Percentiles rank a stretch among this genome's conserved stretches.
phyloP scores from a whole-genome alignment of 257 asterid genomes.

The Ballota nigra region DNA sequence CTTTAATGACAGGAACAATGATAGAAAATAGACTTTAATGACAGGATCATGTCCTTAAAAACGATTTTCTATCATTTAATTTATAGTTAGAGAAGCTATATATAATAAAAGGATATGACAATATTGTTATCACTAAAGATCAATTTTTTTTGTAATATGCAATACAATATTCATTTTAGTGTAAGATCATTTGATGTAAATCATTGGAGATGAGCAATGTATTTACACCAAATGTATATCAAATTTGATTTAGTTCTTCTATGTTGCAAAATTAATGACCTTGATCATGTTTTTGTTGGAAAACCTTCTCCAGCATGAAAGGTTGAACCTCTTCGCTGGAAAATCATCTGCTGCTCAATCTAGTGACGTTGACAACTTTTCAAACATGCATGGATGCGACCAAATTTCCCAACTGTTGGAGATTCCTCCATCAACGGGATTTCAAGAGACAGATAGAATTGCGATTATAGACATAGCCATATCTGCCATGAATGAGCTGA shows the following conservation, averaged over 20 bases:
- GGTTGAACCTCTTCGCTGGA: background rate
- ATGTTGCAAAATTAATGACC: background rate
- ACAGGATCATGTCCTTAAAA: too few relatives aligned
- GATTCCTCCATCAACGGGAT: background rate
- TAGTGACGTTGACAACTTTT: slow-evolving; percentile 5
- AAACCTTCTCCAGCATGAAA: slow-evolving; percentile 29
- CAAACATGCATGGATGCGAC: slow-evolving; percentile 2
- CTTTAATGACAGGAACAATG: too few relatives aligned
- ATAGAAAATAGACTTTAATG: too few relatives aligned
- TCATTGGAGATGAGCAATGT: too few relatives aligned
- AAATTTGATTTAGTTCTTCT: too few relatives aligned
- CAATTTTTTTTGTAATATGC: too few relatives aligned
- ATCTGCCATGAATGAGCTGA: slow-evolving; percentile 52
- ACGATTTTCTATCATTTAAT: too few relatives aligned
- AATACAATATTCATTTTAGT: too few relatives aligned
- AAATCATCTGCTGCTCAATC: slow-evolving; percentile 13
- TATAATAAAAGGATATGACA: too few relatives aligned
- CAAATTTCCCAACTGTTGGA: background rate
- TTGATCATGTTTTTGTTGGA: background rate
- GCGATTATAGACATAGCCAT: slow-evolving; percentile 30
- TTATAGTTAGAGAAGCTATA: too few relatives aligned
- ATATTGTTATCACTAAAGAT: too few relatives aligned
- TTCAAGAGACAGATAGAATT: slow-evolving; percentile 35
- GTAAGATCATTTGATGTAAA: background rate
- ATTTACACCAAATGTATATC: too few relatives aligned